These are phyloP conservation scores for Mycena metata DNA, from an alignment of 768 basidiomycete species.

Conservation along the genomic window DNA sequence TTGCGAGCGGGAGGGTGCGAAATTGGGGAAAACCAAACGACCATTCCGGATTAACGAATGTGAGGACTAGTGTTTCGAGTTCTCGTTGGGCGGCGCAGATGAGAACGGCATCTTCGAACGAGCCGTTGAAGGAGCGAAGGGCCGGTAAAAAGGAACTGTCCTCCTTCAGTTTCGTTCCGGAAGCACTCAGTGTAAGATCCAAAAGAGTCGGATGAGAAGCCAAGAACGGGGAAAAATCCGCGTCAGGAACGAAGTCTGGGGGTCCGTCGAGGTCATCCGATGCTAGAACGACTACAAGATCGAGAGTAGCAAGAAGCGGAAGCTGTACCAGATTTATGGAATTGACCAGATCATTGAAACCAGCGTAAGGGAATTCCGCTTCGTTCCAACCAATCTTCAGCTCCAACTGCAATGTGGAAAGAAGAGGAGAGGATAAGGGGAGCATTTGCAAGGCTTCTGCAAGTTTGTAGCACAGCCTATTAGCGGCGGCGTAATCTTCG, in stretches of 20 bases:
- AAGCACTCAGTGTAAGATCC: background rate
- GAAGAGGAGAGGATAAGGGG: slow-evolving; percentile 14
- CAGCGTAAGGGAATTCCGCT: background rate
- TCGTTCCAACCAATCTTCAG: background rate
- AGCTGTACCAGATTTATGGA: too few relatives aligned
- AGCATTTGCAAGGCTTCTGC: slow-evolving; percentile 17
- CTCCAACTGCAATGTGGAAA: slow-evolving; percentile 7
- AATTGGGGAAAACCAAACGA: background rate
- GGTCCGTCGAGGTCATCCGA: background rate
- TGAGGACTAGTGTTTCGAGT: slow-evolving; percentile 4
- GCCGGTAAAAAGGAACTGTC: background rate
- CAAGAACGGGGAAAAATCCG: slow-evolving; percentile 3
- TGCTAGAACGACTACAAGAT: too few relatives aligned
- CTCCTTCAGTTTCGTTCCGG: background rate
- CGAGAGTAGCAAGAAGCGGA: too few relatives aligned
- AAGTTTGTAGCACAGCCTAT: slow-evolving; percentile 11
- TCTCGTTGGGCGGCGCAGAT: background rate
- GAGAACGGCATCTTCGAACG: background rate
- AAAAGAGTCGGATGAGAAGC: background rate
- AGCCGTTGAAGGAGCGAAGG: slow-evolving; percentile 15
- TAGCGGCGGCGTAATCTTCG: too few relatives aligned
- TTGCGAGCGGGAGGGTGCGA: background rate
- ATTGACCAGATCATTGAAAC: background rate
- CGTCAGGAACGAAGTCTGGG: background rate
- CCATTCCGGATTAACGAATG: background rate